Conservation (phyloP, 257 asterid species). For the Dorcoceras hygrometricum region DNA sequence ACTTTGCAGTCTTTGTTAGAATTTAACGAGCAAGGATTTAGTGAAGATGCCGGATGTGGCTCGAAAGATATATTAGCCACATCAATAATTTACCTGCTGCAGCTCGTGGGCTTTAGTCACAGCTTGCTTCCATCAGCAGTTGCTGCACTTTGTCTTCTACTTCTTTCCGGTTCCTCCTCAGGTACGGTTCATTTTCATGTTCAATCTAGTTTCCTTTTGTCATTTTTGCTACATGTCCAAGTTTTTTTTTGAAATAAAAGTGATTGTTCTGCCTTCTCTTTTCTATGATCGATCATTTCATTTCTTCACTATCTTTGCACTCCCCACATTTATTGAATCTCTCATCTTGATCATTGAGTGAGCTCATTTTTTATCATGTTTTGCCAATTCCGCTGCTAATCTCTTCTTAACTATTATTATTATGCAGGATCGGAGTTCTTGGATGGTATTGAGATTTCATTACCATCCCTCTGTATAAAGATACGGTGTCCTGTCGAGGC, state of each 20-base stretch:
- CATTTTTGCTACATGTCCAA: too few relatives aligned
- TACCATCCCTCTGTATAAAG: conserved; percentile 47
- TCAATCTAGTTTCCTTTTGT: too few relatives aligned
- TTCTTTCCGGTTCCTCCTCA: conserved; percentile 40
- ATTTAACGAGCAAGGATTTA: conserved; percentile 29
- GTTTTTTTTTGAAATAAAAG: too few relatives aligned
- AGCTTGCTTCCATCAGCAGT: conserved; percentile 62
- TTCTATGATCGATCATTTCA: too few relatives aligned
- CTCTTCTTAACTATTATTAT: conserved; percentile 19
- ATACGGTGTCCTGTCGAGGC: conserved; percentile 73
- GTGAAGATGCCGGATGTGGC: conserved; percentile 25
- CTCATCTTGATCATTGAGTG: neutral
- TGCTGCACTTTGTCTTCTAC: conserved; percentile 71
- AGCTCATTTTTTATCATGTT: neutral
- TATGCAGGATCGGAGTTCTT: conserved; percentile 39
- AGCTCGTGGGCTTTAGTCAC: conserved; percentile 46
- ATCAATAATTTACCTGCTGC: conserved; percentile 66
- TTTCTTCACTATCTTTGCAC: neutral
- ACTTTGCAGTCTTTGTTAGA: conserved; percentile 53
- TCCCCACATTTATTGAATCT: conserved; percentile 1
- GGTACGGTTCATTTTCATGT: conserved; percentile 32
- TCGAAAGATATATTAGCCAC: conserved; percentile 49
- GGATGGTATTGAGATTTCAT: conserved; percentile 33
- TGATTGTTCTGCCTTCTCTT: too few relatives aligned
- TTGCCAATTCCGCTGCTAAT: conserved; percentile 8